Conservation (phyloP, 169 alveolate species). For the Plasmodium sp. region DNA sequence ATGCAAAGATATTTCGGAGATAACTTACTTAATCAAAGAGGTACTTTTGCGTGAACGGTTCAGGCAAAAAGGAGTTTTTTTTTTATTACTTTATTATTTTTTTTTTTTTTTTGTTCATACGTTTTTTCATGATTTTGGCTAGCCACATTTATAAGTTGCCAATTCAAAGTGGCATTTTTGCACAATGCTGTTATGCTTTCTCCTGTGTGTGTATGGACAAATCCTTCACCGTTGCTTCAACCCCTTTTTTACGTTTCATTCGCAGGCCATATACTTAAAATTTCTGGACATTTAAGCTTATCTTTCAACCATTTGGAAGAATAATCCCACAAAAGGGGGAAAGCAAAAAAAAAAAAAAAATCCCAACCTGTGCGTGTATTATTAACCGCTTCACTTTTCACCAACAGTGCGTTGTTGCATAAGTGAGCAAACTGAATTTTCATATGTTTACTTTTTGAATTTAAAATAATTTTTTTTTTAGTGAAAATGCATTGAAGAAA, state of each 20-base stretch:
- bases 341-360: neutral
- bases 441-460: neutral
- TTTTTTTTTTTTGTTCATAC: neutral
- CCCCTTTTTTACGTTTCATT: neutral
- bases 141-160: neutral
- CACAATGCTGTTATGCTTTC: neutral
- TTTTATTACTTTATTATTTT: neutral
- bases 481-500: neutral
- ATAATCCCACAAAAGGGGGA: neutral
- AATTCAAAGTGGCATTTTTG: neutral
- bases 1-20: slow-evolving; percentile 68
- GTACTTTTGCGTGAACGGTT: slow-evolving; percentile 13
- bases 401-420: neutral
- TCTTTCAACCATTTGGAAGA: neutral
- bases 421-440: neutral
- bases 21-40: slow-evolving; percentile 64
- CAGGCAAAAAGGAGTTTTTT: neutral
- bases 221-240: neutral
- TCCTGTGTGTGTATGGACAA: neutral
- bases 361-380: neutral
- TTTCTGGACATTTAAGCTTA: slow-evolving; percentile 31
- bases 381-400: neutral
- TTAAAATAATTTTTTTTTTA: neutral
- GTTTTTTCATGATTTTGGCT: neutral
- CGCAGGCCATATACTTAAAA: slow-evolving; percentile 63